Evolutionary conservation across 169 alveolate genomes (phyloP), one percentile per base, ranked within the genome.

Genomic region (Ichthyophthirius multifiliis): DNA sequence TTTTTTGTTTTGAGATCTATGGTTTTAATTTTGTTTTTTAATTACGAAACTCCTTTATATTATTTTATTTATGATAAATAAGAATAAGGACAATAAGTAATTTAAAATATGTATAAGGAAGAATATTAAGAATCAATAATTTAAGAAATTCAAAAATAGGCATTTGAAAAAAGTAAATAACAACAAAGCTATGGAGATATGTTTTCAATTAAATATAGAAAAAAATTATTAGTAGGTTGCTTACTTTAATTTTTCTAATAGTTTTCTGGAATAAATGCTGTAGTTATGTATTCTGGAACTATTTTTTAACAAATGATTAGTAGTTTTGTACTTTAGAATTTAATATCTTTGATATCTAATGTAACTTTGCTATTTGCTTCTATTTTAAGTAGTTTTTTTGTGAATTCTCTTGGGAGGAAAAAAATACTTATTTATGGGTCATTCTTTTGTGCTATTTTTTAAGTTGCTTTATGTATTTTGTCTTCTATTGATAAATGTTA

Each of bases 221-320:
- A 34, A 5, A 45, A 78, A n/a, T 63, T 78, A 16, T 16, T 31
- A 10, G 47, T 78, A 3, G 84, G 73, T 10, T 78, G 79, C 7
- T 10, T 39, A 3, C 44, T 78, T 20, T 35, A 63, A 27, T n/a
- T 78, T 2, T 41, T 78, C 20, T 34, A 78, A 78, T 43, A 78
- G 48, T 78, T 78, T 34, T 43, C 78, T 37, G 84, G 84, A 0
- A 78, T 78, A 15, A 78, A 78, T 64, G 84, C 84, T 15, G 78
- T 78, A 12, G 18, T 78, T n/a, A 78, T 78, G 10, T 78, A 78
- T 34, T 27, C 43, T 16, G 34, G 71, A 4, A 20, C 23, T 16
- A 55, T 55, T 10, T 55, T 55, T 23, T 13, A 55, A 55, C 23
- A 55, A 2, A n/a, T n/a, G n/a, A n/a, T n/a, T n/a, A n/a, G n/a